phyloP scores from a whole-genome alignment of 192 early-diverging fungal species.

The Pilobolus umbonatus region DNA sequence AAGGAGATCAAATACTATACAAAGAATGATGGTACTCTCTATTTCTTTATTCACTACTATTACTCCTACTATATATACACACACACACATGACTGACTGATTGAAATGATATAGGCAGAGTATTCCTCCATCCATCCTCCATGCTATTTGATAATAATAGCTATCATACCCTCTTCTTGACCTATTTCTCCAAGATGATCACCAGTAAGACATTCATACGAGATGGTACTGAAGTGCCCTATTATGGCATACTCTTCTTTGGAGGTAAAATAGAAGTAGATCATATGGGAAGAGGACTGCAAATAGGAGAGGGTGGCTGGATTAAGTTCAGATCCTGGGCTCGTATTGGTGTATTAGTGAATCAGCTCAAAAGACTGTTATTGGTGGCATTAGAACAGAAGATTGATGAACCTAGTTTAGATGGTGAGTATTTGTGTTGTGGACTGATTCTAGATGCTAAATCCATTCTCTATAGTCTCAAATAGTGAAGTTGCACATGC shows the following conservation, averaged over 20 bases:
- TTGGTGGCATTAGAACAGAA: conserved; percentile 67
- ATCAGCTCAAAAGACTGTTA: conserved; percentile 66
- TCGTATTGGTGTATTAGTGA: conserved; percentile 67
- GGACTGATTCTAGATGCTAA: too few species aligned
- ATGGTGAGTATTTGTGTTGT: conserved; percentile 27
- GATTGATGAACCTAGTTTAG: conserved; percentile 59
- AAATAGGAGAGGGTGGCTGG: conserved; percentile 50
- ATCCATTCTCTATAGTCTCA: conserved; percentile 15
- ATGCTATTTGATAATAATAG: conserved; percentile 56
- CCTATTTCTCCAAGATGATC: conserved; percentile 62
- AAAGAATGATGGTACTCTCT: conserved; percentile 43
- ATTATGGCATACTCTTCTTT: conserved; percentile 77
- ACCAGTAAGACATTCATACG: conserved; percentile 65
- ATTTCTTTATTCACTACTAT: conserved; percentile 6
- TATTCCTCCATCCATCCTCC: conserved; percentile 86
- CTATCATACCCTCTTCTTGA: conserved; percentile 62
- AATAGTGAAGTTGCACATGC: conserved; percentile 22
- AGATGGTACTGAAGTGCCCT: conserved; percentile 55
- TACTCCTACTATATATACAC: background rate
- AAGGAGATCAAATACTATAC: conserved; percentile 70
- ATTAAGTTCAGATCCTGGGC: conserved; percentile 71
- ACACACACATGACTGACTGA: background rate
- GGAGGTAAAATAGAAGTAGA: conserved; percentile 75
- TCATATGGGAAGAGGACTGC: conserved; percentile 58
- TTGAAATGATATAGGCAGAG: conserved; percentile 45